Evolutionary conservation across 2,329 filamentous ascomycete genomes (phyloP).

Genomic region (Trematosphaeria pertusa): DNA sequence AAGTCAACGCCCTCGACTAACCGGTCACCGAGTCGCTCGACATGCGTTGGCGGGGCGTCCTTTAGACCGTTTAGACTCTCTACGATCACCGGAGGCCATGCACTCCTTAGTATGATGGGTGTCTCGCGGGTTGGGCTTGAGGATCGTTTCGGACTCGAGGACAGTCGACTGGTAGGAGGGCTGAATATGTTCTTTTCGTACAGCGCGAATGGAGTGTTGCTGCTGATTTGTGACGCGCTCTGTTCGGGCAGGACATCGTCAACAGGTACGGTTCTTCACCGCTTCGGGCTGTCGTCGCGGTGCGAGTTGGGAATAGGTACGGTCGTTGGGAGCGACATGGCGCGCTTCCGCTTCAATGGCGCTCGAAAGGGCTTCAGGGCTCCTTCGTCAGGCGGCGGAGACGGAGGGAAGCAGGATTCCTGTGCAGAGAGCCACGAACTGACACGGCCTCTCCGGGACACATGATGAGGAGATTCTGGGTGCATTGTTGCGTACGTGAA

Average conservation of each 20-base stretch:
- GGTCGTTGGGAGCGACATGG: slow-evolving; percentile 18
- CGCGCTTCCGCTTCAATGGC: slow-evolving; percentile 22
- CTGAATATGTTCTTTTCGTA: slow-evolving; percentile 19
- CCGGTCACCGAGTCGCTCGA: slow-evolving; percentile 18
- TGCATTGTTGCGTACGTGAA: no score
- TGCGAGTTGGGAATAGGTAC: slow-evolving; percentile 13
- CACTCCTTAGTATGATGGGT: slow-evolving; percentile 19
- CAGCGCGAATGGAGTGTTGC: slow-evolving; percentile 15
- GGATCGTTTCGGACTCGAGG: slow-evolving; percentile 17
- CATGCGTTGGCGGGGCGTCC: slow-evolving; percentile 17
- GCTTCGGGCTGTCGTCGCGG: slow-evolving; percentile 19
- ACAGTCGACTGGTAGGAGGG: slow-evolving; percentile 18
- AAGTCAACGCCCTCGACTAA: slow-evolving; percentile 21
- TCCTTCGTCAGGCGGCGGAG: slow-evolving; percentile 17
- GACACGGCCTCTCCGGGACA: no score
- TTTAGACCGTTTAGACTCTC: slow-evolving; percentile 23
- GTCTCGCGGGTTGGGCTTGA: slow-evolving; percentile 22
- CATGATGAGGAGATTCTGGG: no score
- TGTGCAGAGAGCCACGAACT: slow-evolving; percentile 11
- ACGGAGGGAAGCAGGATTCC: slow-evolving; percentile 10
- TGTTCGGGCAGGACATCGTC: slow-evolving; percentile 19
- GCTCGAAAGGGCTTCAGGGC: slow-evolving; percentile 7
- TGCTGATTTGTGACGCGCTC: slow-evolving; percentile 22
- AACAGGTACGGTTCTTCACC: slow-evolving; percentile 16
- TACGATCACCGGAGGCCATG: slow-evolving; percentile 16